Conservation (phyloP, 2,329 filamentous ascomycete genomes). For the Sphaerulina musiva region DNA sequence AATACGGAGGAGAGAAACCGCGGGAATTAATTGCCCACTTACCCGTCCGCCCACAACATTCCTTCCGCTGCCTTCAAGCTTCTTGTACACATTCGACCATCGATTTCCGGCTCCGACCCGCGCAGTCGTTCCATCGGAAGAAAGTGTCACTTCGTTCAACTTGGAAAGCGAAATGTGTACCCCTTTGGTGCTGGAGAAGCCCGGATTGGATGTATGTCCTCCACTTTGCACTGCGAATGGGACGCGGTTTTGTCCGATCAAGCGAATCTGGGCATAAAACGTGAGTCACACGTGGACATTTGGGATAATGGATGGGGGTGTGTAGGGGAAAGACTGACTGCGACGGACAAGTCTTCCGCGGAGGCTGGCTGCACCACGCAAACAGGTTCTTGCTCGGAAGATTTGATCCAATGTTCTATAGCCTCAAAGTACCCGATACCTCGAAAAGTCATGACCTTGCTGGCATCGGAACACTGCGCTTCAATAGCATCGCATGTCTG, state of each 20-base stretch:
- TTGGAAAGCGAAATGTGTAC: conserved; percentile 11
- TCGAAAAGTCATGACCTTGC: conserved; percentile 2
- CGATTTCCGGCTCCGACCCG: conserved; percentile 8
- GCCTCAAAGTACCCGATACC: not conserved
- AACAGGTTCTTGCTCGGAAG: conserved; percentile 1
- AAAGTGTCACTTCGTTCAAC: conserved; percentile 7
- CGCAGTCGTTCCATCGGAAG: conserved; percentile 1
- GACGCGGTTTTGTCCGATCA: conserved; percentile 1
- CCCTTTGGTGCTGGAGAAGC: conserved; percentile 11
- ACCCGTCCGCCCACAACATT: conserved; percentile 12
- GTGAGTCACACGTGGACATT: not conserved
- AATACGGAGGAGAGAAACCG: not conserved
- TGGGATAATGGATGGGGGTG: too few species aligned
- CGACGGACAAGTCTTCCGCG: not conserved
- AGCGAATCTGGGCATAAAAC: conserved; percentile 1
- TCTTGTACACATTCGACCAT: conserved; percentile 12
- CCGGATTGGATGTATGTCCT: conserved; percentile 12
- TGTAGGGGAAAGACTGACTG: not conserved
- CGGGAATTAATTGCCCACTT: not conserved
- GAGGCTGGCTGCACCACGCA: conserved; percentile 2
- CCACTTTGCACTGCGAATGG: conserved; percentile 9
- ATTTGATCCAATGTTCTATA: conserved; percentile 8
- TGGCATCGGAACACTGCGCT: not conserved
- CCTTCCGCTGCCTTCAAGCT: conserved; percentile 7
- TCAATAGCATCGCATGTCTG: conserved; percentile 4